Conservation (phyloP, 768 basidiomycete genomes). For the Peribolospora kevripleyi region DNA sequence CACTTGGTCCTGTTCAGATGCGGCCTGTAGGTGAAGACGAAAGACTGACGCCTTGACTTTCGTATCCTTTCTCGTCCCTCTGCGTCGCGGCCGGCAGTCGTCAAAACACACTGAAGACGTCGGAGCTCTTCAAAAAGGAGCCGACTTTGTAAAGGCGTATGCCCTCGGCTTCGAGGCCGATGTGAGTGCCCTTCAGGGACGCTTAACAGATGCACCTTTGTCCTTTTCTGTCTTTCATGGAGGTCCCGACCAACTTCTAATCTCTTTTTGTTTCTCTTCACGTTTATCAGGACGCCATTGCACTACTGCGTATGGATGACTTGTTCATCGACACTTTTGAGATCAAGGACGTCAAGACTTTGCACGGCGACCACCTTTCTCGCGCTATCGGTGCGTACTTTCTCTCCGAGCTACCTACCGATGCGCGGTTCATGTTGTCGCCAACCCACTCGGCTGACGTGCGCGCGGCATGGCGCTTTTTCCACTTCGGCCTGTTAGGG, state of each 20-base stretch:
- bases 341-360: slow-evolving; percentile 94
- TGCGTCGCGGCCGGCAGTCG: slow-evolving; percentile 27
- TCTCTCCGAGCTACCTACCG: background rate
- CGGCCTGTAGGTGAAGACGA: no score
- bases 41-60: background rate
- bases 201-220: background rate
- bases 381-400: slow-evolving; percentile 55
- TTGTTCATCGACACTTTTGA: slow-evolving; percentile 96
- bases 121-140: slow-evolving; percentile 83
- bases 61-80: slow-evolving; percentile 15
- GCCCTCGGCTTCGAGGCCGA: slow-evolving; percentile 87
- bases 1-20: background rate
- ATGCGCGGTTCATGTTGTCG: background rate
- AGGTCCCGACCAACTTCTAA: background rate
- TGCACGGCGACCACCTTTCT: slow-evolving; percentile 94
- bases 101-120: slow-evolving; percentile 84
- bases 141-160: slow-evolving; percentile 89
- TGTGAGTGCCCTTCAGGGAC: slow-evolving; percentile 25
- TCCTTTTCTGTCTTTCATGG: background rate
- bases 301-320: slow-evolving; percentile 81
- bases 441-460: background rate
- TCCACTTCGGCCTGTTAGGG: slow-evolving; percentile 24
- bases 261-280: background rate
- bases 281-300: slow-evolving; percentile 56
- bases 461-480: background rate